Evolutionary conservation across 2,329 filamentous ascomycete species (phyloP), one percentile per base, ranked within the genome.

Genomic region (Lachnellula cervina): DNA sequence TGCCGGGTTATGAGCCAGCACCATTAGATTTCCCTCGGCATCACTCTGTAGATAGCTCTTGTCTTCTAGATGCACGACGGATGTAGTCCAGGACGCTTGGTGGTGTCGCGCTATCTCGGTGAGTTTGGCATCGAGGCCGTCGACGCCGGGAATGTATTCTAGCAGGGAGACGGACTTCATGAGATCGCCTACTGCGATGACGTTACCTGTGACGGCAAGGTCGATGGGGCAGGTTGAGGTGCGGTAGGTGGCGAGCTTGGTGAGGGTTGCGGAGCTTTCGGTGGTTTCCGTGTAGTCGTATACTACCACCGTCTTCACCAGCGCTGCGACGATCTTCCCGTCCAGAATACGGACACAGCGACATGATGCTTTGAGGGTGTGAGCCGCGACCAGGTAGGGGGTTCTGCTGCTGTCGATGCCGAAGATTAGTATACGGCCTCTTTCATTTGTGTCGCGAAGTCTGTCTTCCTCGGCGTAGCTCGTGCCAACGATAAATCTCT

Each of bases 401-500:
- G 83, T 83, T 49, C 89, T 82, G 51, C 90, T 82, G 54, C 82
- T 82, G 50, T 89, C 87, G 32, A 97, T 83, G 50, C 95, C 92
- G 34, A 97, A 82, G 0, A 97, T 80, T 2, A 97, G 69, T 14
- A 99, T 89, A 13, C 93, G 84, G 0, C 94, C 94, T 38, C 82
- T 78, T n/a, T 79, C 77, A 14, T 79, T 74, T 11, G 79, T 77
- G 17, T 70, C 67, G 19, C 72, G 74, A 17, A 77, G 72, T 2
- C 73, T 73, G 9, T 80, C 76, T 8, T 83, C 82, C 46, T 89
- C 84, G 44, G 65, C 53, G 16, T 88, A 92, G 54, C 89, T 89
- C 0, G 94, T 97, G 6, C 94, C 94, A 6, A 97, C 82, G n/a
- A 97, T 76, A 67, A 97, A 97, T 43, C 91, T 80, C 69, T 97